Conservation (phyloP, 2,329 filamentous ascomycete species). For the Phoma sp. region DNA sequence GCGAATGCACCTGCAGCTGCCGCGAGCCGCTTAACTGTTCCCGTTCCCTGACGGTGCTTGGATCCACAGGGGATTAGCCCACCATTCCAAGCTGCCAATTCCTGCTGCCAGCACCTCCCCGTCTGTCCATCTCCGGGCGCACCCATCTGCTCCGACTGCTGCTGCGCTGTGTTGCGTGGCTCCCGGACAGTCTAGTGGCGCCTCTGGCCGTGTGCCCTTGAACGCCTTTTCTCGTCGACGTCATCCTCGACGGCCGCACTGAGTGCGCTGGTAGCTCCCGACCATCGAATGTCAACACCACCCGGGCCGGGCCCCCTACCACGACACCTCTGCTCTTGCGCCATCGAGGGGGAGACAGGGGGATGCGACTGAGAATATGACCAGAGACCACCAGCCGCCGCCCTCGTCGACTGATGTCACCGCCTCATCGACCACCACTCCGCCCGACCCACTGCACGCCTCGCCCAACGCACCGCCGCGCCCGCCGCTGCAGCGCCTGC, state of each 20-base stretch:
- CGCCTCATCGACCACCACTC: slow-evolving; percentile 11
- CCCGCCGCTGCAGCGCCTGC: slow-evolving; percentile 34
- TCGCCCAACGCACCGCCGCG: slow-evolving; percentile 22
- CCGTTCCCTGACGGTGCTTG: slow-evolving; percentile 8
- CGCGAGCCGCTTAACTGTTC: slow-evolving; percentile 9
- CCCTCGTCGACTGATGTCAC: slow-evolving; percentile 13
- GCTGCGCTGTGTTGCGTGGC: slow-evolving; percentile 11
- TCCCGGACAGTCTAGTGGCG: slow-evolving; percentile 1
- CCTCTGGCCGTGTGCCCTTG: not conserved
- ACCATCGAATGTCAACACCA: slow-evolving; percentile 13
- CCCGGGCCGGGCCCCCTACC: slow-evolving; percentile 11
- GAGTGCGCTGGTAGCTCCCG: too few relatives aligned
- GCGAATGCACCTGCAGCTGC: slow-evolving; percentile 5
- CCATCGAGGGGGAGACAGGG: slow-evolving; percentile 14
- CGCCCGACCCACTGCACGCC: slow-evolving; percentile 9
- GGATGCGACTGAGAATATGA: slow-evolving; percentile 20
- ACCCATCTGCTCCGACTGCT: slow-evolving; percentile 1
- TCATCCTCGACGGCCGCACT: too few relatives aligned
- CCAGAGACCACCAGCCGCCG: slow-evolving; percentile 14
- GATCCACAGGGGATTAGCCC: slow-evolving; percentile 17
- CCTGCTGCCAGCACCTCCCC: slow-evolving; percentile 12
- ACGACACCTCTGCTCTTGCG: slow-evolving; percentile 12
- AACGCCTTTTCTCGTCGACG: slow-evolving; percentile 9
- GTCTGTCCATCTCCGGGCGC: slow-evolving; percentile 10
- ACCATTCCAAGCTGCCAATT: slow-evolving; percentile 14